phyloP scores from a whole-genome alignment of 306 rosid genomes.

The Citrullus colocynthis region DNA sequence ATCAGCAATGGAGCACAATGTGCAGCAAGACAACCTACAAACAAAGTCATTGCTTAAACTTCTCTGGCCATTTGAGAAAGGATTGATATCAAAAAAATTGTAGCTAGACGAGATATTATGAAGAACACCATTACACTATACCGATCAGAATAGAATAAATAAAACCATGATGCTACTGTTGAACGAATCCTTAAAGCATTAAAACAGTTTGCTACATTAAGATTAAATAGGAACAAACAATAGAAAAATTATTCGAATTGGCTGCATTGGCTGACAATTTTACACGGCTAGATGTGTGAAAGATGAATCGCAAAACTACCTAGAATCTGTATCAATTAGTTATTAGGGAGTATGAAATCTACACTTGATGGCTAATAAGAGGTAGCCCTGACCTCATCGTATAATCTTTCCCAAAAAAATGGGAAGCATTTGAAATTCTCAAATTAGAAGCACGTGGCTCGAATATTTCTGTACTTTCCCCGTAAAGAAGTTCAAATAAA shows the following conservation, averaged over 20 bases:
- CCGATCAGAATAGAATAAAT: background rate
- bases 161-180: background rate
- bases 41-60: background rate
- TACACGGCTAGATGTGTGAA: too few species aligned
- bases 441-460: background rate
- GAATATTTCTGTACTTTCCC: background rate
- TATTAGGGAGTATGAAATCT: too few species aligned
- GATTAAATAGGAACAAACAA: background rate
- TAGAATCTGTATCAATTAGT: too few species aligned
- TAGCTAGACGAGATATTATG: background rate
- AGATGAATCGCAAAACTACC: too few species aligned
- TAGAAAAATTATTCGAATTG: too few species aligned
- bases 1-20: background rate
- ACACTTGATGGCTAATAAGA: too few species aligned
- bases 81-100: background rate
- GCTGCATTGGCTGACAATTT: too few species aligned
- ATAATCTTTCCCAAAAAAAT: background rate
- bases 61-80: background rate
- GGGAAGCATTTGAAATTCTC: background rate
- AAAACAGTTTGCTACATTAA: background rate
- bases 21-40: background rate
- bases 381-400: too few species aligned
- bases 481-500: background rate
- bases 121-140: background rate
- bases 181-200: background rate